These are phyloP conservation scores for Pyrenophora seminiperda DNA, from an alignment of 2,329 filamentous ascomycete genomes.

Conservation along the genomic window DNA sequence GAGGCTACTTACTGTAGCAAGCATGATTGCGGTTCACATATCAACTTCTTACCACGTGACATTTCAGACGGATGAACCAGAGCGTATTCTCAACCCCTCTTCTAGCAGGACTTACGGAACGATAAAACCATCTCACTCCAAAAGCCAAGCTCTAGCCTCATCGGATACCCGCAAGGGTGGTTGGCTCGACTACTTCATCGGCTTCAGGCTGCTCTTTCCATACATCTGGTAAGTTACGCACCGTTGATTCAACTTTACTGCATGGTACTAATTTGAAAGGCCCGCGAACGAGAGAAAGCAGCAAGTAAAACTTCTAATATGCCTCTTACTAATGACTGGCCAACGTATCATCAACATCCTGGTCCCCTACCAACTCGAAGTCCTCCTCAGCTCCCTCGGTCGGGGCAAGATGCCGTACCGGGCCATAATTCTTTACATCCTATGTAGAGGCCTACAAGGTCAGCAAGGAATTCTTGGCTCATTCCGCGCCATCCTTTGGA, in stretches of 20 bases:
- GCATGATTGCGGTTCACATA: too few relatives aligned
- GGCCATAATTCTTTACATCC: not conserved
- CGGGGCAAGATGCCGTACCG: not conserved
- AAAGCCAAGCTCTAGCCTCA: too few relatives aligned
- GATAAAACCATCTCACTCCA: too few relatives aligned
- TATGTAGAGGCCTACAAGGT: not conserved
- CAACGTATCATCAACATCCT: not conserved
- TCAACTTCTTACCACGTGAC: too few relatives aligned
- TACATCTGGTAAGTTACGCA: not conserved
- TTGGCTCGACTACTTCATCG: not conserved
- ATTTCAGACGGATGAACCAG: too few relatives aligned
- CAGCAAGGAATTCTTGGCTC: not conserved
- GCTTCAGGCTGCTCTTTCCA: not conserved
- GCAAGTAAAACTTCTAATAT: not conserved
- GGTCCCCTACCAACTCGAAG: not conserved
- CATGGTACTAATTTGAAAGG: not conserved
- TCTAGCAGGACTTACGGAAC: too few relatives aligned
- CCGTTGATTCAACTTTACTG: not conserved
- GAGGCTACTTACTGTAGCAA: too few relatives aligned
- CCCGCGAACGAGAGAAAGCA: too few relatives aligned
- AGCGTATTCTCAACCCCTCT: too few relatives aligned
- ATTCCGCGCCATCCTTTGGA: not conserved
- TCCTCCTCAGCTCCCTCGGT: not conserved
- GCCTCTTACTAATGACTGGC: not conserved
- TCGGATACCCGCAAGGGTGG: too few relatives aligned